Base-by-base conservation (phyloP, 2,329 filamentous ascomycete species). In the Cladosporium austrohemisphaericum region DNA sequence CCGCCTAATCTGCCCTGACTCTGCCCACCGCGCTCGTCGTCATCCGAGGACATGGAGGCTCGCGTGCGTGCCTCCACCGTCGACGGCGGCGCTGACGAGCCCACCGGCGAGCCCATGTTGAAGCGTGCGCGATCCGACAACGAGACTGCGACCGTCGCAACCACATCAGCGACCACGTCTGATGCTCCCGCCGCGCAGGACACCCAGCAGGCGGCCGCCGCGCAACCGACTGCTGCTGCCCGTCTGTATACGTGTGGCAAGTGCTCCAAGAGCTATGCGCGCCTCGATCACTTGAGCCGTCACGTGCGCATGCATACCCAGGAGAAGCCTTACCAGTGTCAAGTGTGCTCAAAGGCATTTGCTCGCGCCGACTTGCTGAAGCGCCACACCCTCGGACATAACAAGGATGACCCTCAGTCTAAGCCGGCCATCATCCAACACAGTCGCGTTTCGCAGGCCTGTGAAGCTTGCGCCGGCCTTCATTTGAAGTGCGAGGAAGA, bases 401-500 rank as follows among this genome's bases (percentile, higher is more conserved):
- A 67, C 38, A 63, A 66, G 51, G 60, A 63, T 47, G 57, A 62
- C 49, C 58, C 60, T 26, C 57, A 64, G 22, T 41, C 57, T 2
- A 62, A 61, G 38, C 60, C 60, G 11, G 55, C 61, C 11, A 55
- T 62, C 28, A 54, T 62, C 28, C 63, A 67, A 52, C 65, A 64
- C 41, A 62, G 60, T 52, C 65, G 72, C 5, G 72, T 75, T 3
- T 72, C 68, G 4, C 74, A 77, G 58, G 76, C 76, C 1, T 79
- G 76, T 52, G 74, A 75, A 51, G 68, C 72, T 4, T 78, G 76
- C 53, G 75, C 76, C 18, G 67, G 70, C 18, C 71, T 74, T 2
- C 76, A 79, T 56, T 64, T 79, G 16, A 75, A 76, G 57, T 79
- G 76, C 53, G 75, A 78, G 52, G 76, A 79, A 53, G 68, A 73